Base-by-base conservation (phyloP, 2,329 filamentous ascomycete species). In the Trichoderma pleuroti region DNA sequence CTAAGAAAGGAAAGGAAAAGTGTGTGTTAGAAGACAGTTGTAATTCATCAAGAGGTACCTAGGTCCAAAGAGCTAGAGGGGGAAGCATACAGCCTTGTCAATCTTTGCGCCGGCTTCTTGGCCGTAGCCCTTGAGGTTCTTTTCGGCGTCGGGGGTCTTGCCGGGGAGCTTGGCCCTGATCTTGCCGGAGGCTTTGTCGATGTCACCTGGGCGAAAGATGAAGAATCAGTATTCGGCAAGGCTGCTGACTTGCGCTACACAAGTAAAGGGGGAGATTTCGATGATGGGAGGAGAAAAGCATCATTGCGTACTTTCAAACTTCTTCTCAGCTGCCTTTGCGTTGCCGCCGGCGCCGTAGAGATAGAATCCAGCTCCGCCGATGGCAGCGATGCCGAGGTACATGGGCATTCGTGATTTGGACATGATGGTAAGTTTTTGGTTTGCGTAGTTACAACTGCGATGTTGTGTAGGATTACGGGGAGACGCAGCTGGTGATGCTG, bases 261-360 rank as follows among this genome's bases (percentile, higher is more conserved):
- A 4, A 9, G 42, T n/a, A 49, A 49, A 11, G 1, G n/a, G 42
- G 10, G 42, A 12, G n/a, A 3, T 42, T 2, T 42, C 4, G 39
- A 42, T 4, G 39, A n/a, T 10, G 39, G 36, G 12, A 8, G 42
- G n/a, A n/a, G n/a, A n/a, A n/a, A n/a, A n/a, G n/a, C n/a, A 7
- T 10, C 3, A 18, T 32, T 49, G 73, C 90, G 59, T 84, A 97
- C 95, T 88, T 85, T 97, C 92, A 75, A 92, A 87, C 81, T 96
- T 86, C 86, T 95, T 92, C 86, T 94, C 89, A n/a, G 94, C 95
- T 63, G 87, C 89, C 81, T 92, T 93, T 65, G 93, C 86, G 80
- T 90, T 88, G 71, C 95, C 94, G 72, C 95, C 95, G 18, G 94
- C 92, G 65, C 83, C 86, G 86, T 97, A 99, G 73, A 98, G 87